phyloP scores from a whole-genome alignment of 805 yeast genomes.

The Ogataea siamensis region DNA sequence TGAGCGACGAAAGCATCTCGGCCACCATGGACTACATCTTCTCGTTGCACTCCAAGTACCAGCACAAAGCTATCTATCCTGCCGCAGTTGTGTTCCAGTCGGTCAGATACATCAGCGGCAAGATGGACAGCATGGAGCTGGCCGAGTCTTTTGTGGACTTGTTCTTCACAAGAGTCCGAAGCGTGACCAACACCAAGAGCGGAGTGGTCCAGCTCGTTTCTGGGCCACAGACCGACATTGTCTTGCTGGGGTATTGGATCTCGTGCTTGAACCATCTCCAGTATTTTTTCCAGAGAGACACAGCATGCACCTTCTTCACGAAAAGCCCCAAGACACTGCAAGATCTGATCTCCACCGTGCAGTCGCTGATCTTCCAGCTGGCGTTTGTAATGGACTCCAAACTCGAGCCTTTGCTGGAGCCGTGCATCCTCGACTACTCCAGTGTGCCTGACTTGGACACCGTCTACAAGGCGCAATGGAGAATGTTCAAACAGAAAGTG shows the following conservation, averaged over 20 bases:
- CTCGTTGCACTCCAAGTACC: constrained; percentile 42
- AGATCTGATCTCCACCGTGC: constrained; percentile 52
- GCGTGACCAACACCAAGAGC: constrained; percentile 57
- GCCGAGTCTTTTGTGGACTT: constrained; percentile 60
- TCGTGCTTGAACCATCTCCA: constrained; percentile 73
- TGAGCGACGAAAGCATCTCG: constrained; percentile 57
- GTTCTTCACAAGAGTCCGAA: constrained; percentile 58
- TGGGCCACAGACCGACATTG: constrained; percentile 51
- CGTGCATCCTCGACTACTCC: constrained; percentile 69
- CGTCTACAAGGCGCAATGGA: constrained; percentile 70
- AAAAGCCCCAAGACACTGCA: constrained; percentile 59
- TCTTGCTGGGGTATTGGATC: constrained; percentile 81
- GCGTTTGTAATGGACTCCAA: constrained; percentile 64
- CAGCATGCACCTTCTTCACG: constrained; percentile 47
- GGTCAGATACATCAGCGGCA: constrained; percentile 62
- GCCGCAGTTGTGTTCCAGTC: constrained; percentile 71
- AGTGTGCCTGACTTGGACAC: constrained; percentile 82
- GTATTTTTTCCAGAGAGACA: constrained; percentile 71
- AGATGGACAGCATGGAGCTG: constrained; percentile 51
- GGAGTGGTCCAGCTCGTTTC: constrained; percentile 43
- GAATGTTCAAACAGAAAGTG: constrained; percentile 44
- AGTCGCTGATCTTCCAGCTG: constrained; percentile 62
- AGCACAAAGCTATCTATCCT: constrained; percentile 54
- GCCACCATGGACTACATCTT: constrained; percentile 48
- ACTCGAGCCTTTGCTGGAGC: constrained; percentile 55